Evolutionary conservation across 768 basidiomycete genomes (phyloP).

Genomic region (Tulasnella sp.): DNA sequence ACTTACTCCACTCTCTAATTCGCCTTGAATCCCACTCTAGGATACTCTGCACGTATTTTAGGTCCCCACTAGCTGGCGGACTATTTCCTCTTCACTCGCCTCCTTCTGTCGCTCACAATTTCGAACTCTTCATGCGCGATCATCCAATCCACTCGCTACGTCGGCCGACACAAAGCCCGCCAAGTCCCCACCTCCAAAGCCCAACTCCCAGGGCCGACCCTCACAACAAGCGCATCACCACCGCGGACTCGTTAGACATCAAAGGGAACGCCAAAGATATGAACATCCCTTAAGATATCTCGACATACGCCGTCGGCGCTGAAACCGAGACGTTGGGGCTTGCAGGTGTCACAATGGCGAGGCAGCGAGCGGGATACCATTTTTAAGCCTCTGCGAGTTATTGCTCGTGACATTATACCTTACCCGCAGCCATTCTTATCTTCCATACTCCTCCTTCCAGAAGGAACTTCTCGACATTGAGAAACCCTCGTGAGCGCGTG

Average conservation of each 20-base stretch:
- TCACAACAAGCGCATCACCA: constrained; percentile 82
- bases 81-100: constrained; percentile 95
- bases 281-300: constrained; percentile 89
- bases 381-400: not conserved
- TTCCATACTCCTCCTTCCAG: constrained; percentile 80
- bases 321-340: constrained; percentile 95
- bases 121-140: constrained; percentile 84
- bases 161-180: constrained; percentile 86
- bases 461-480: constrained; percentile 96
- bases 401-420: not conserved
- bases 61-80: constrained; percentile 92
- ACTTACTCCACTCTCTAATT: no score
- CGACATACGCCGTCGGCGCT: constrained; percentile 92
- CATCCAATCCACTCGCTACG: constrained; percentile 74
- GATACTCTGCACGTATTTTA: constrained; percentile 27
- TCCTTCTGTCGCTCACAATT: constrained; percentile 96
- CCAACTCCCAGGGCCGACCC: constrained; percentile 88
- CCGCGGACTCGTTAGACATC: constrained; percentile 78
- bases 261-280: constrained; percentile 63
- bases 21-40: not conserved
- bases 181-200: constrained; percentile 86
- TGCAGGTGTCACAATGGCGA: constrained; percentile 74
- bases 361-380: not conserved
- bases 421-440: not conserved
- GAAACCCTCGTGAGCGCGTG: constrained; percentile 69